Conservation (phyloP, 495 filamentous ascomycete genomes). For the Glonium stellatum region DNA sequence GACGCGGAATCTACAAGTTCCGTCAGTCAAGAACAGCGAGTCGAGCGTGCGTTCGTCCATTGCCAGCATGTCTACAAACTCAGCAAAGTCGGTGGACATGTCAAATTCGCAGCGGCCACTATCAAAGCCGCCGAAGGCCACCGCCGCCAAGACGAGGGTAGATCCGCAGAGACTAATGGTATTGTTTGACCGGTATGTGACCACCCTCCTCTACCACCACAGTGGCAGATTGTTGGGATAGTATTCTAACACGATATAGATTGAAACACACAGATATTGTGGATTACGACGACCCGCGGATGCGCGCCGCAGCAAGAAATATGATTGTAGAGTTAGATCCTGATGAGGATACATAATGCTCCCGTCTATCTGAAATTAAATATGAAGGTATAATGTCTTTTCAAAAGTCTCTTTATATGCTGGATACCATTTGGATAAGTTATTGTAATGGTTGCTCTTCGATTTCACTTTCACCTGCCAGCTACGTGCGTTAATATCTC, state of each 20-base stretch:
- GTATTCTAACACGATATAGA: background rate
- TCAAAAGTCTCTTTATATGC: too few relatives aligned
- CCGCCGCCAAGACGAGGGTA: background rate
- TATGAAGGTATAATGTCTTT: too few relatives aligned
- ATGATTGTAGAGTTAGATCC: constrained; percentile 4
- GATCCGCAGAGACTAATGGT: background rate
- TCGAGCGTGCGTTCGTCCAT: background rate
- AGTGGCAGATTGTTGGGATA: too few relatives aligned
- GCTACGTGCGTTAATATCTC: too few relatives aligned
- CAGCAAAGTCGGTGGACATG: background rate
- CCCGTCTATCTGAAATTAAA: too few relatives aligned
- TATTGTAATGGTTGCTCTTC: too few relatives aligned
- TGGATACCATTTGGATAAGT: too few relatives aligned
- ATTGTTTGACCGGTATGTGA: constrained; percentile 1
- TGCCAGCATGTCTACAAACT: background rate
- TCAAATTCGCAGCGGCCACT: background rate
- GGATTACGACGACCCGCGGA: constrained; percentile 1
- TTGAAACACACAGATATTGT: background rate
- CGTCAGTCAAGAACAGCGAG: background rate
- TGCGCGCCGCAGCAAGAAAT: background rate
- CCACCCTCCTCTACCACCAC: too few relatives aligned
- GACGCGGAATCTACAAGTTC: constrained; percentile 7
- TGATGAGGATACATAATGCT: background rate
- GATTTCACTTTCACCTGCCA: too few relatives aligned
- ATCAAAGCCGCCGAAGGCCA: background rate